Evolutionary conservation across 768 basidiomycete species (phyloP), one percentile per base, ranked within the genome.

Genomic region (Hortiboletus campestris): DNA sequence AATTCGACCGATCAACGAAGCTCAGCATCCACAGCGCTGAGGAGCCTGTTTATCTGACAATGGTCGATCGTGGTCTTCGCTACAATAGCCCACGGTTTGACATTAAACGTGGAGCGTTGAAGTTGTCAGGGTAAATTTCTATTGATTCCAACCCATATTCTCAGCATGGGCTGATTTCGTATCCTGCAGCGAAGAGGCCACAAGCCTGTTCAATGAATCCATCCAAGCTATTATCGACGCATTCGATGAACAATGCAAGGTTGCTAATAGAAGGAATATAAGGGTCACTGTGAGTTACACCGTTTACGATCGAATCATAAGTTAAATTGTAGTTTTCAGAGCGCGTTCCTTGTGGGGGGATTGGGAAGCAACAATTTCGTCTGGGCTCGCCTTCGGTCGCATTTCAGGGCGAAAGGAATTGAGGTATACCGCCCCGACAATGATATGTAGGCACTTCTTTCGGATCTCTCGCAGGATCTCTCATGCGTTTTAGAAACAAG

Each of bases 311-410:
- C 6, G 20, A 11, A 32, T 19, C 17, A 28, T 11, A 45, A 11
- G 19, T 34, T 16, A n/a, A 34, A 35, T 16, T 6, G 13, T 13
- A 16, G 8, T 22, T 32, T 44, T n/a, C 16, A 61, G 59, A 46
- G 22, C 40, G 61, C 25, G 17, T 62, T 62, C 25, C 45, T 61
- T 6, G 59, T 62, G 1, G 60, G 59, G 8, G 61, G 61, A 5
- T 4, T 57, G 11, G 47, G 49, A 13, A 36, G 35, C 4, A 63
- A 57, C 11, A 41, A 56, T 13, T 50, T 40, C 32, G 44, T 63
- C 12, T 53, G 53, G 51, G 36, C 34, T 39, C 53, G 36, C 6
- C 44, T 63, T 16, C 41, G 41, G 36, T 52, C 53, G 1, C 52
- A 61, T 47, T 60, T 61, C 34, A 5, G 17, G 32, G 11, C 0